phyloP scores from a whole-genome alignment of 768 basidiomycete genomes.

The Calocera cornea region DNA sequence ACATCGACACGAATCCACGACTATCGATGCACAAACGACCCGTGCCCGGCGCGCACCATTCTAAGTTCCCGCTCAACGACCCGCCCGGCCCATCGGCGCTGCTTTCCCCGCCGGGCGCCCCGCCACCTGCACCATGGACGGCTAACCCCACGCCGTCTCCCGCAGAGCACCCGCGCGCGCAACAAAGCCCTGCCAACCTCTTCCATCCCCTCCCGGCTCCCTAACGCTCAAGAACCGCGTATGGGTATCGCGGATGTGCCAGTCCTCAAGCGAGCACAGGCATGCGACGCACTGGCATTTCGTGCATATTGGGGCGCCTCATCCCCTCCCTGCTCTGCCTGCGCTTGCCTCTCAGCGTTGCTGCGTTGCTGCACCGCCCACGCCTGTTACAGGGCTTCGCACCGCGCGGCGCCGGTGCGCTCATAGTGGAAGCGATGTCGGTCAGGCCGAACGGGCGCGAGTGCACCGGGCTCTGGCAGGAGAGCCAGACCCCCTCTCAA shows the following conservation, averaged over 20 bases:
- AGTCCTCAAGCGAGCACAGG: conserved; percentile 47
- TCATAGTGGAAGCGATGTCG: not conserved
- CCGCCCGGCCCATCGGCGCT: not conserved
- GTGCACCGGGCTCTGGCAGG: not conserved
- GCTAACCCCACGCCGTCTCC: too few relatives aligned
- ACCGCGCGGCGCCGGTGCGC: conserved; percentile 28
- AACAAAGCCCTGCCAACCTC: not conserved
- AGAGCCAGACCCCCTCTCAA: not conserved
- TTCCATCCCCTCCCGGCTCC: conserved; percentile 44
- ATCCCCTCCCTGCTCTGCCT: not conserved
- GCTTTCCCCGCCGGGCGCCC: not conserved
- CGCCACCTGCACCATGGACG: too few relatives aligned
- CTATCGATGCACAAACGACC: too few relatives aligned
- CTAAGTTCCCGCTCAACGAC: not conserved
- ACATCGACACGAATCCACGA: too few relatives aligned
- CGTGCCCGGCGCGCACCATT: not conserved
- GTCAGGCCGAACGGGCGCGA: not conserved
- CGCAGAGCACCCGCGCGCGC: too few relatives aligned
- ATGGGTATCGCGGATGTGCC: conserved; percentile 46
- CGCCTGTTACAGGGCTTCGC: conserved; percentile 39
- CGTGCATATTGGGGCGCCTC: conserved; percentile 27
- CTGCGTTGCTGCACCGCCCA: too few relatives aligned
- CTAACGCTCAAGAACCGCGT: conserved; percentile 43
- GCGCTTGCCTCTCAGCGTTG: not conserved
- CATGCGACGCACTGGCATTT: conserved; percentile 42